Evolutionary conservation across 2,329 filamentous ascomycete genomes (phyloP).

Genomic region (Helminthosporium solani): DNA sequence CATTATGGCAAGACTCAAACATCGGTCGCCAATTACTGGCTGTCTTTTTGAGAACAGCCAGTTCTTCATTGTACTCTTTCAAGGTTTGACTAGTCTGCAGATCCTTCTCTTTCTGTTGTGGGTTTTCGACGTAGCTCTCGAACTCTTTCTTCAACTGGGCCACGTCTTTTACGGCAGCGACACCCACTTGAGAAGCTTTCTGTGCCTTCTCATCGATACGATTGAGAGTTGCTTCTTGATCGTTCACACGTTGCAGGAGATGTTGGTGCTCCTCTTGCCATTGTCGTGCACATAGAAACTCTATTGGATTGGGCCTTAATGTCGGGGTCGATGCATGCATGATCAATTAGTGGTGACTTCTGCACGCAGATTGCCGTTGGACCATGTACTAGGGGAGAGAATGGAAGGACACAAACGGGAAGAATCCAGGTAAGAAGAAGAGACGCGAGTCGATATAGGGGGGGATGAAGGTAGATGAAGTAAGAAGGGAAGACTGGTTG

Average conservation of each 20-base stretch:
- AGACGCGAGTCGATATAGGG: no score
- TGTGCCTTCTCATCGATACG: background rate
- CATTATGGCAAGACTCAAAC: background rate
- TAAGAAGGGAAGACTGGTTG: no score
- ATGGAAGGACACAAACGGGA: no score
- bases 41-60: background rate
- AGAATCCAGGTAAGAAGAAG: no score
- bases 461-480: no score
- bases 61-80: background rate
- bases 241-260: slow-evolving; percentile 30
- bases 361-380: no score
- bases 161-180: background rate
- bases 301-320: background rate
- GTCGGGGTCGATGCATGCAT: background rate
- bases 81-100: background rate
- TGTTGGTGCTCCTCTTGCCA: slow-evolving; percentile 8
- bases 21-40: background rate
- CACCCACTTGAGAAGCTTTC: background rate
- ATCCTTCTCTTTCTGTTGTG: background rate
- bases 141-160: slow-evolving; percentile 1
- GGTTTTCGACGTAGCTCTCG: slow-evolving; percentile 1
- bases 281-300: background rate
- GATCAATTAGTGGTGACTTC: no score
- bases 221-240: slow-evolving; percentile 21
- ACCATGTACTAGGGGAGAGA: no score